Percentiles rank a stretch among this genome's conserved stretches.
phyloP scores from a whole-genome alignment of 257 asterid species.

The Paulownia fortunei region DNA sequence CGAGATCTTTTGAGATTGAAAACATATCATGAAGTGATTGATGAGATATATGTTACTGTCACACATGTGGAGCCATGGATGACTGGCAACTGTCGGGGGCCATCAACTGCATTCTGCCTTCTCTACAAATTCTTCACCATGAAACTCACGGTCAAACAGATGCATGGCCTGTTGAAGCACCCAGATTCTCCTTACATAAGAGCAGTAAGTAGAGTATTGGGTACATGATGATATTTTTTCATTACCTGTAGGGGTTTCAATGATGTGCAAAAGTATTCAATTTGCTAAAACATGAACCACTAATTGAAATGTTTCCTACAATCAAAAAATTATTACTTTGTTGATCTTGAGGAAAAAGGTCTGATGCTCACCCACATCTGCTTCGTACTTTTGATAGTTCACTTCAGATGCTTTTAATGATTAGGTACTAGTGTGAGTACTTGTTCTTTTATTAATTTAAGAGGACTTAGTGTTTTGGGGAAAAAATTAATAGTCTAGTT shows the following conservation, averaged over 20 bases:
- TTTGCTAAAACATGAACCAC: background rate
- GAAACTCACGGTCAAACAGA: constrained; percentile 95
- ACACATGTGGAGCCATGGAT: constrained; percentile 99
- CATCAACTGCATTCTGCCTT: constrained; percentile 96
- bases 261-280: background rate
- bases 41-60: constrained; percentile 91
- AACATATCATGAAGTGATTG: constrained; percentile 96
- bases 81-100: constrained; percentile 99
- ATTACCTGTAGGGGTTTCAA: background rate
- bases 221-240: constrained; percentile 17
- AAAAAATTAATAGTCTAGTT: background rate
- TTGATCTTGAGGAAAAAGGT: constrained; percentile 13
- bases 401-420: background rate
- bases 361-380: constrained; percentile 7
- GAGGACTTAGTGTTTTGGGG: background rate
- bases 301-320: background rate
- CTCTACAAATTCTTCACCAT: constrained; percentile 92
- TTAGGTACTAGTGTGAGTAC: background rate
- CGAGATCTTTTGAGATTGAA: constrained; percentile 85
- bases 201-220: constrained; percentile 73
- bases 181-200: constrained; percentile 95
- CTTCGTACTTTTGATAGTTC: constrained; percentile 4
- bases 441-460: background rate
- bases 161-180: constrained; percentile 92
- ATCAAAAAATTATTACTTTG: background rate